Base-by-base conservation (phyloP, 768 basidiomycete genomes). In the Rickenella mellea region DNA sequence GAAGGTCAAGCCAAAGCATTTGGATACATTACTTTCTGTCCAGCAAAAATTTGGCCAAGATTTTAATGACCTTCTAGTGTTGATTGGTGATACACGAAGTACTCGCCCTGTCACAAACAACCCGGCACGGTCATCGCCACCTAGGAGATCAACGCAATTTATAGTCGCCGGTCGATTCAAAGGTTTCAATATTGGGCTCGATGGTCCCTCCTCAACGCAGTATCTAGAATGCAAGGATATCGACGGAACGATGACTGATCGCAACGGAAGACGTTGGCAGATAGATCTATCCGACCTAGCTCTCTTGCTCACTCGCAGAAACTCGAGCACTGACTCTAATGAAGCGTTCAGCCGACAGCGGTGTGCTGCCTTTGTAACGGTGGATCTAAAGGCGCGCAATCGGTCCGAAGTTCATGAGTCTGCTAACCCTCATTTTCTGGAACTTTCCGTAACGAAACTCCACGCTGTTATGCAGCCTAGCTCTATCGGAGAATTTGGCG, bases 401-500 rank as follows among this genome's bases (percentile, higher is more conserved):
- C 49, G 51, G 12, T 19, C 40, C 14, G 31, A 15, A 27, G 36
- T 21, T 25, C n/a, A 22, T 11, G 39, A 39, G 29, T 42, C 33
- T 17, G 19, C 47, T 21, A 65, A 69, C 38, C 54, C 55, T 5
- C 57, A 50, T 25, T 21, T 42, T n/a, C 36, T 87, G 21, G 65
- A 77, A 27, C 46, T 91, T 24, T 59, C 65, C 1, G 61, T 93
- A 19, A 76, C 74, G 6, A 87, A 83, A 58, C 77, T 90, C 2
- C 89, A 97, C 53, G 91, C 93, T 1, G 85, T 94, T 26, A 82
- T 96, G 83, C 91, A 92, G 57, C 83, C 93, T 8, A 88, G 87
- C 48, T 93, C 94, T 0, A 81, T 97, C 39, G 83, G 83, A 17
- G 87, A 94, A 55, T 66, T 97, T 6, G 87, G 83, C 12, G 93